These are phyloP conservation scores for Phaeosphaeriaceae sp. DNA, from an alignment of 2,329 filamentous ascomycete species.

Conservation along the genomic window DNA sequence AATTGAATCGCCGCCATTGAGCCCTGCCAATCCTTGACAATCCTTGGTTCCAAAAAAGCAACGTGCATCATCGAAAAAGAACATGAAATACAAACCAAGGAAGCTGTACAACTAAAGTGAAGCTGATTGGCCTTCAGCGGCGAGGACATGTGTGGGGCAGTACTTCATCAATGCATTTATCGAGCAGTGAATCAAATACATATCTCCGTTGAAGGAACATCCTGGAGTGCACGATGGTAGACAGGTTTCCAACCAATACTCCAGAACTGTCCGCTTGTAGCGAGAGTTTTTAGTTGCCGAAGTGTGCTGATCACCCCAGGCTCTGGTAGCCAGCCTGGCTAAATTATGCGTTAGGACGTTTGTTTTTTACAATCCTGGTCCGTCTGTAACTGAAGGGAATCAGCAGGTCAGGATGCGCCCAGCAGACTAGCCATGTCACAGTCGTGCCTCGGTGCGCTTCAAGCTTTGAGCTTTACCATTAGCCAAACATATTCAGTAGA, in stretches of 20 bases:
- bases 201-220: too few species aligned
- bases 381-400: not conserved
- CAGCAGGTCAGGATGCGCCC: not conserved
- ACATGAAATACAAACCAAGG: constrained; percentile 8
- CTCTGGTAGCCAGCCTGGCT: too few species aligned
- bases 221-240: too few species aligned
- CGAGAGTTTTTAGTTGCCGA: too few species aligned
- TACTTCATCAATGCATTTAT: not conserved
- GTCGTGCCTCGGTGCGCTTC: not conserved
- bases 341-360: not conserved
- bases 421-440: not conserved
- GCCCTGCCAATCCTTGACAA: not conserved
- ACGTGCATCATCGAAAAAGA: too few species aligned
- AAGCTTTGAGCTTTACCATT: not conserved
- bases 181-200: not conserved
- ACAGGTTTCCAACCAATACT: too few species aligned
- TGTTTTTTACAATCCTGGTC: not conserved
- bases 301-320: too few species aligned
- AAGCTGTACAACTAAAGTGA: constrained; percentile 1
- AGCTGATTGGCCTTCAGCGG: constrained; percentile 5
- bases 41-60: not conserved
- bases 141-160: not conserved
- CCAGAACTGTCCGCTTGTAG: too few species aligned
- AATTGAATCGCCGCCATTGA: not conserved
- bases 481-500: not conserved